Percentiles rank a stretch among this genome's conserved stretches.
These are phyloP conservation scores for Metarhizium humberi DNA, from an alignment of 2,329 filamentous ascomycete species.

Conservation along the genomic window DNA sequence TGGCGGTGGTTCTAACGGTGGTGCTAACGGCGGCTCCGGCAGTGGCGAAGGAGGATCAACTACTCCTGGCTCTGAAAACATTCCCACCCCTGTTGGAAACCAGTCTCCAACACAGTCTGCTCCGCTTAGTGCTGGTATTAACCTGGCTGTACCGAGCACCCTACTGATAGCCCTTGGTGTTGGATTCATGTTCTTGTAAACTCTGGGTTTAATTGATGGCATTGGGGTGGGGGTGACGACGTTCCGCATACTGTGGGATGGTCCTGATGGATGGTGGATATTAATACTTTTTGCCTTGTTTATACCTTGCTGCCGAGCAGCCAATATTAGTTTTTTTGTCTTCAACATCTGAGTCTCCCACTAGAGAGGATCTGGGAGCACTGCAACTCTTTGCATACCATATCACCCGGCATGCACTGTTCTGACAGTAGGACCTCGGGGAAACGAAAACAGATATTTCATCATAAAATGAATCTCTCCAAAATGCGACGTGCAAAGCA, in stretches of 20 bases:
- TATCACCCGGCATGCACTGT: neutral
- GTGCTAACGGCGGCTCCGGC: neutral
- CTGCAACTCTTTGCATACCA: neutral
- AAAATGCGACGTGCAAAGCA: neutral
- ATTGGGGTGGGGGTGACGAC: neutral
- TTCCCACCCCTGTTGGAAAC: neutral
- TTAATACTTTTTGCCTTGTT: slow-evolving; percentile 8
- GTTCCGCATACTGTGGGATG: neutral
- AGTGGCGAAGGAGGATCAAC: neutral
- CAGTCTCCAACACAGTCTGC: slow-evolving; percentile 6
- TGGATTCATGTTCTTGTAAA: slow-evolving; percentile 31
- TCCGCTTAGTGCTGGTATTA: slow-evolving; percentile 14
- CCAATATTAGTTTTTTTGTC: neutral
- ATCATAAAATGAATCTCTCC: no score
- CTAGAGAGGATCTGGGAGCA: neutral
- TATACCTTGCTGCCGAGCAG: slow-evolving; percentile 8
- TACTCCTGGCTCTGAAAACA: neutral
- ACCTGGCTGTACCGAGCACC: slow-evolving; percentile 29
- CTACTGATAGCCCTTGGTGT: slow-evolving; percentile 33
- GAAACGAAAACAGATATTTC: neutral
- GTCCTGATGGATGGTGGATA: neutral
- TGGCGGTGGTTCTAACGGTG: slow-evolving; percentile 9
- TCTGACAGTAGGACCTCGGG: neutral
- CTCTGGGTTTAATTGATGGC: neutral
- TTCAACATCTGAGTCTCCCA: neutral